Base-by-base conservation (phyloP, 1,284 basidiomycete species). In the Trichosporon inkin region DNA sequence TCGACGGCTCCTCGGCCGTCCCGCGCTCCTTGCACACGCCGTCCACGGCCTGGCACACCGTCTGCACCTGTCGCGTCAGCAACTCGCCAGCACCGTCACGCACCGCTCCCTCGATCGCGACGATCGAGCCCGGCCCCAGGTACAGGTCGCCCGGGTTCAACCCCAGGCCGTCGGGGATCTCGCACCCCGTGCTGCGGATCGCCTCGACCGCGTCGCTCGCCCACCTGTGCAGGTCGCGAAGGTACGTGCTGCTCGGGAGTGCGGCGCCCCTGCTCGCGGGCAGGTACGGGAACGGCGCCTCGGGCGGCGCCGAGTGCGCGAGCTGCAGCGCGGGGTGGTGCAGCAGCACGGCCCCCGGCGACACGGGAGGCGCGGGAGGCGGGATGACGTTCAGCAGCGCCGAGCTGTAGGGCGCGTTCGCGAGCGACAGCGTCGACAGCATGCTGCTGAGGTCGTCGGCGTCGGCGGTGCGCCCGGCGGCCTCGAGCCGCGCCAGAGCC, bases 21-120 rank as follows among this genome's bases (percentile, higher is more conserved):
- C 40, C 7, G 20, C 28, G 5, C 62, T 58, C 39, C 40, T 34
- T 58, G 55, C 73, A 72, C 16, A 79, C 73, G 10, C 60, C 77
- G 63, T 95, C 90, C 0, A 95, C 86, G 0, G 90, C 91, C 75
- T 94, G 86, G 72, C 89, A 93, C 0, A 90, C 84, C 0, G 90
- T 88, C 57, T 77, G 75, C 10, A 78, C 68, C 76, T 77, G 39
- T 37, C 7, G 68, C 28, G 1, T 89, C 87, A 84, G 80, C 1
- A 89, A 10, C 11, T 3, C 87, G 88, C 55, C 81, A 81, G 0
- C 85, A 89, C 89, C 62, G 1, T 55, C 54, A 61, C 67, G 59
- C 47, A 76, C 76, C 8, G 71, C 71, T 40, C 76, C 76, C 57
- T 77, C 74, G 10, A 77, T 75, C 6, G 76, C 67, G 28, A 66